These are phyloP conservation scores for Fusarium sp. DNA, from an alignment of 2,329 filamentous ascomycete genomes.

Conservation along the genomic window DNA sequence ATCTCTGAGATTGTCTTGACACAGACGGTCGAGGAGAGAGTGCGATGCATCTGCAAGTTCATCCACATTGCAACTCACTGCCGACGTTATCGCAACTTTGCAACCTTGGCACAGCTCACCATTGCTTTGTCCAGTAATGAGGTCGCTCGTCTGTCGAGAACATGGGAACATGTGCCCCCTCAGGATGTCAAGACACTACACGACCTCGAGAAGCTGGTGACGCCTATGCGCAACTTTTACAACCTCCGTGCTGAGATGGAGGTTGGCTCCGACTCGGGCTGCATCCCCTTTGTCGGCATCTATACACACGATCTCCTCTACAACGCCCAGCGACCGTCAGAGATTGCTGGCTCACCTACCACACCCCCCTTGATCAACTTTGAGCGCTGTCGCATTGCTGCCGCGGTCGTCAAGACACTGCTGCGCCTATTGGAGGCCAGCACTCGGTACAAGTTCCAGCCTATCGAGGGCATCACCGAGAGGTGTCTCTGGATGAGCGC, in stretches of 20 bases:
- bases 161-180: constrained; percentile 76
- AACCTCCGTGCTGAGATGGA: constrained; percentile 85
- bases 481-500: constrained; percentile 88
- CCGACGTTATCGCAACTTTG: constrained; percentile 81
- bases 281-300: constrained; percentile 85
- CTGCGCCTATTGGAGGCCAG: constrained; percentile 83
- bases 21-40: constrained; percentile 75
- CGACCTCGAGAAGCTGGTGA: constrained; percentile 78
- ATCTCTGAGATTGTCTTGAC: constrained; percentile 84
- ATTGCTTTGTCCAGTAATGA: constrained; percentile 81
- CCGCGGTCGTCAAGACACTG: constrained; percentile 81
- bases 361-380: constrained; percentile 82
- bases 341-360: constrained; percentile 74
- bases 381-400: constrained; percentile 80
- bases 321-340: constrained; percentile 81
- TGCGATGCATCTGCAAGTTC: constrained; percentile 80
- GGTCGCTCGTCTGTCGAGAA: constrained; percentile 72
- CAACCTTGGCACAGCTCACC: constrained; percentile 83
- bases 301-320: constrained; percentile 88
- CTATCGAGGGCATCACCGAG: constrained; percentile 81
- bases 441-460: constrained; percentile 77
- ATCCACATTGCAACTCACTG: constrained; percentile 85
- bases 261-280: constrained; percentile 71
- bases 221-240: constrained; percentile 81
- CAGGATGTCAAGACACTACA: constrained; percentile 73